Percentiles rank a stretch among this genome's conserved stretches.
phyloP scores from a whole-genome alignment of 1,139 yeast genomes.

The Taphrina deformans region DNA sequence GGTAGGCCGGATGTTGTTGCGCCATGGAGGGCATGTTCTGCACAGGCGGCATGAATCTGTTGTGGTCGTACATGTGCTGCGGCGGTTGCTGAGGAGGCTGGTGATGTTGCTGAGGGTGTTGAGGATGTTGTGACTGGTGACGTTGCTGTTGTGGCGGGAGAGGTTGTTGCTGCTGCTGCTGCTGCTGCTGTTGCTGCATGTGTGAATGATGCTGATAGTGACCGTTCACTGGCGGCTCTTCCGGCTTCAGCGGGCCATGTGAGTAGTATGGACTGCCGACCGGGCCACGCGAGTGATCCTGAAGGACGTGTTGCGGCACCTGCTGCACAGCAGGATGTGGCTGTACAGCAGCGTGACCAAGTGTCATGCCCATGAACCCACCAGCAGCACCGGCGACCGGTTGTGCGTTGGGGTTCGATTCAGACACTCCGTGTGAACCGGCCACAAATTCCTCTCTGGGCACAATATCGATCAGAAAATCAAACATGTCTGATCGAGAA shows the following conservation, averaged over 20 bases:
- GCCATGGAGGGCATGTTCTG: background rate
- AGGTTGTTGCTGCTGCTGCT: slow-evolving; percentile 10
- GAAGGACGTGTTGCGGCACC: slow-evolving; percentile 1
- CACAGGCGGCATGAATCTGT: background rate
- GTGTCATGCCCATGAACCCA: slow-evolving; percentile 25
- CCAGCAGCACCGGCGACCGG: slow-evolving; percentile 32
- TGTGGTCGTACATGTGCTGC: slow-evolving; percentile 11
- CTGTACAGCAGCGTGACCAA: slow-evolving; percentile 19
- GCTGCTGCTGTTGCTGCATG: slow-evolving; percentile 13
- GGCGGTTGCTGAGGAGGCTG: slow-evolving; percentile 15
- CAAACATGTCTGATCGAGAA: slow-evolving; percentile 95
- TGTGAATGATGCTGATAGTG: slow-evolving; percentile 18
- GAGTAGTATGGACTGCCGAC: background rate
- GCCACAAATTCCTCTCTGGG: slow-evolving; percentile 55
- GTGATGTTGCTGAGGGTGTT: slow-evolving; percentile 15
- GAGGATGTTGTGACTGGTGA: background rate
- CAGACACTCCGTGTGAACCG: background rate
- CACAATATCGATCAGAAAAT: slow-evolving; percentile 89
- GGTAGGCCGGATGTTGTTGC: slow-evolving; percentile 9
- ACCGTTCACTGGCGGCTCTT: slow-evolving; percentile 4
- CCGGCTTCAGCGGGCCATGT: slow-evolving; percentile 7
- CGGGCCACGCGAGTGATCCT: background rate
- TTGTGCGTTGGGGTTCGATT: background rate
- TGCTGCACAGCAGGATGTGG: slow-evolving; percentile 6
- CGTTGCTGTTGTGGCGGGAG: background rate